phyloP scores from a whole-genome alignment of 192 early-diverging fungal species.

The Coemansia sp. region DNA sequence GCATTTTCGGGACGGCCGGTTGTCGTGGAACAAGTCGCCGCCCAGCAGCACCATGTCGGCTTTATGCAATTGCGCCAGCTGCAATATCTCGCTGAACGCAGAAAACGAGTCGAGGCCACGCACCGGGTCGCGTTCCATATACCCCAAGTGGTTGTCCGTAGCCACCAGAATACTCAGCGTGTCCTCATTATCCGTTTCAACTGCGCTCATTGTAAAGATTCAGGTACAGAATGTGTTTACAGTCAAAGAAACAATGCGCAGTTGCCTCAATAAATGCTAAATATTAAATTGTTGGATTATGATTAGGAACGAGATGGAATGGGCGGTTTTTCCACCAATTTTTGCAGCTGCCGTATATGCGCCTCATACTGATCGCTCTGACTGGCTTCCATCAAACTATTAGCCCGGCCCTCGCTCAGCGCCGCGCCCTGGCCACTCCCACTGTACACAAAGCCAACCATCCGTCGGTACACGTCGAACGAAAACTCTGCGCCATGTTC shows the following conservation, averaged over 20 bases:
- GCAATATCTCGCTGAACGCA: slow-evolving; percentile 88
- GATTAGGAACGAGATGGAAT: background rate
- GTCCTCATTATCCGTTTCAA: slow-evolving; percentile 3
- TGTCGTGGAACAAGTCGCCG: slow-evolving; percentile 96
- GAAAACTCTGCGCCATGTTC: slow-evolving; percentile 62
- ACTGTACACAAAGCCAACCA: slow-evolving; percentile 70
- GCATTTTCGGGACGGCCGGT: slow-evolving; percentile 80
- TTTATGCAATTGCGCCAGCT: slow-evolving; percentile 58
- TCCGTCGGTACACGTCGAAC: slow-evolving; percentile 79
- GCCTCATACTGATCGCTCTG: slow-evolving; percentile 32
- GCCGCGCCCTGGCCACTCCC: slow-evolving; percentile 30
- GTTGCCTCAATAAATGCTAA: too few relatives aligned
- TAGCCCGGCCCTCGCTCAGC: slow-evolving; percentile 22
- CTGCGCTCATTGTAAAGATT: background rate
- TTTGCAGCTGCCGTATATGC: slow-evolving; percentile 35
- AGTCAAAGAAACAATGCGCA: too few relatives aligned
- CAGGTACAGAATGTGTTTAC: background rate
- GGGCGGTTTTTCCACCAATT: slow-evolving; percentile 19
- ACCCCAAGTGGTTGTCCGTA: slow-evolving; percentile 95
- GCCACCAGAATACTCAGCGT: slow-evolving; percentile 70
- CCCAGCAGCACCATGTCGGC: slow-evolving; percentile 93
- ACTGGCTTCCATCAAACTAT: slow-evolving; percentile 27
- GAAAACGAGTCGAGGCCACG: slow-evolving; percentile 80
- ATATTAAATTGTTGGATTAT: background rate
- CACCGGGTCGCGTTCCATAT: slow-evolving; percentile 85